Evolutionary conservation across 176 grass and related monocot species (phyloP), one percentile per base, ranked within the genome.

Genomic region (Thinopyrum elongatum): DNA sequence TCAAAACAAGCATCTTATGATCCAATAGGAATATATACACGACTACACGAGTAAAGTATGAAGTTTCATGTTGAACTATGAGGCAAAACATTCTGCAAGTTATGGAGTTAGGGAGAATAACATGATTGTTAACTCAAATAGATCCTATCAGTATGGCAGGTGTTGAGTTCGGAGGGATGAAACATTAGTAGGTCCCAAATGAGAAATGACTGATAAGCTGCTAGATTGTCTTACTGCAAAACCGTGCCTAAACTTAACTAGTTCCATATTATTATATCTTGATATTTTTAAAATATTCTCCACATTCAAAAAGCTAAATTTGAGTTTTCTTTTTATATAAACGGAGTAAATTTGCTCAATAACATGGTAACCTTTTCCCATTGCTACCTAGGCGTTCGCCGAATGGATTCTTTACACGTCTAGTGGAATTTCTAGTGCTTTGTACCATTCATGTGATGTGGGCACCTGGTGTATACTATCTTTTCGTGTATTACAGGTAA

Each of bases 371-470:
- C 62, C 41, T 64, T 83, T 65, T 28, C 23, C 14, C 65, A 16
- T 77, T 84, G 65, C 60, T 53, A 83, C 49, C 72, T 65, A 98
- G 96, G 96, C 91, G 65, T 95, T 95, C 84, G 88, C 96, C 84
- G 96, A 98, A 86, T 98, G 93, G 96, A 90, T 98, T 79, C 88
- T 98, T 84, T 98, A 87, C 81, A 98, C 92, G 12, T 95, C 96
- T 31, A 98, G 93, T 82, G 96, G 96, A 81, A 92, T 98, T 89
- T 95, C 92, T 65, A 98, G 96, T 73, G 91, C 87, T 49, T 79
- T 98, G 65, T 95, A 98, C 73, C 96, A 98, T 90, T 91, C 96
- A 78, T 98, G 97, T 84, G 97, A 98, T 87, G 88, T 94, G 74
- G 97, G 94, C 26, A 98, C 93, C 66, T 98, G 93, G 97, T 98